phyloP scores from a whole-genome alignment of 2,329 filamentous ascomycete species.

The Alternaria metachromatica region DNA sequence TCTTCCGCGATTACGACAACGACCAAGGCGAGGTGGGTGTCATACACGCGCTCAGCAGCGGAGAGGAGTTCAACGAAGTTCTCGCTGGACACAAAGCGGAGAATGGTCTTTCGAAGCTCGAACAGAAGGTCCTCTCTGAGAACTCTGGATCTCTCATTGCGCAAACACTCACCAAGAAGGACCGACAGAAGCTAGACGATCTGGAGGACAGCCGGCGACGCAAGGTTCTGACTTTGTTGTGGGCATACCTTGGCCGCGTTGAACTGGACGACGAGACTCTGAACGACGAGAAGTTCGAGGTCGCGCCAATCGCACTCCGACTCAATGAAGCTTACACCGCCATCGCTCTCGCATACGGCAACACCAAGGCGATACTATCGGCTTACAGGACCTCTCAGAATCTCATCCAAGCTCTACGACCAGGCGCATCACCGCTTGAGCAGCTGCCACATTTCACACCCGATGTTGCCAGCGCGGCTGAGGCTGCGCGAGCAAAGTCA shows the following conservation, averaged over 20 bases:
- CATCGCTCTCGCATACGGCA: slow-evolving; percentile 86
- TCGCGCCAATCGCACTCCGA: slow-evolving; percentile 83
- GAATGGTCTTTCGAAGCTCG: slow-evolving; percentile 79
- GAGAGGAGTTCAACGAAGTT: slow-evolving; percentile 81
- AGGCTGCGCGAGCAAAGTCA: slow-evolving; percentile 67
- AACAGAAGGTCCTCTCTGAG: slow-evolving; percentile 76
- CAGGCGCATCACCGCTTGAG: slow-evolving; percentile 82
- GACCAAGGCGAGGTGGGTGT: slow-evolving; percentile 81
- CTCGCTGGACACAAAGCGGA: slow-evolving; percentile 82
- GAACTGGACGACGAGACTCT: slow-evolving; percentile 80
- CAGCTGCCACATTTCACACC: slow-evolving; percentile 89
- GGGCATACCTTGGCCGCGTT: slow-evolving; percentile 91
- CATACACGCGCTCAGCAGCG: slow-evolving; percentile 79
- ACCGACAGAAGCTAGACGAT: slow-evolving; percentile 77
- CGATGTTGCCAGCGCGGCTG: slow-evolving; percentile 66
- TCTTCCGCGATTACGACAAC: slow-evolving; percentile 93
- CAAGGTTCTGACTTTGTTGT: slow-evolving; percentile 87
- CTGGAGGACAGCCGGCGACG: slow-evolving; percentile 80
- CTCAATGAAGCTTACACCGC: slow-evolving; percentile 87
- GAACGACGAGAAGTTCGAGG: slow-evolving; percentile 85
- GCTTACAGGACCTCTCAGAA: slow-evolving; percentile 85
- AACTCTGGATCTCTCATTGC: slow-evolving; percentile 61
- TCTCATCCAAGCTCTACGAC: slow-evolving; percentile 86
- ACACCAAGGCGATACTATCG: slow-evolving; percentile 79
- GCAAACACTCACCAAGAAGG: slow-evolving; percentile 71